phyloP scores from a whole-genome alignment of 2,329 filamentous ascomycete genomes.

The Ceratocystis alfenasii region DNA sequence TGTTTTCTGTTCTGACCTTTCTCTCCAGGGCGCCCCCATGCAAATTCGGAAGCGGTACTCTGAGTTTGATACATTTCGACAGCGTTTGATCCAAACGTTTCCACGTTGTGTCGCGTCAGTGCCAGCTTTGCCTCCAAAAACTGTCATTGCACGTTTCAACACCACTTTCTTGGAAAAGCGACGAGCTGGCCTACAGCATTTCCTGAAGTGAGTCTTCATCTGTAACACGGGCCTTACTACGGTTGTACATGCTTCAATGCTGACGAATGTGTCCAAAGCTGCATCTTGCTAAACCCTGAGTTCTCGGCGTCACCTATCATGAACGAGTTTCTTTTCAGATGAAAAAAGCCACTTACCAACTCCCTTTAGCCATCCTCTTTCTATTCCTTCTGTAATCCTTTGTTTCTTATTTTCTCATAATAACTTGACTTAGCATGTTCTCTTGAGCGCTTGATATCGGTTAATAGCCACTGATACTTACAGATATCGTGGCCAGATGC shows the following conservation, averaged over 20 bases:
- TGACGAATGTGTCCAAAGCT: slow-evolving; percentile 40
- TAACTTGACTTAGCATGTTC: not conserved
- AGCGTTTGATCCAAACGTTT: slow-evolving; percentile 64
- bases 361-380: not conserved
- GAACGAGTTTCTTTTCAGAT: slow-evolving; percentile 76
- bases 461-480: not conserved
- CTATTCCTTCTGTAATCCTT: not conserved
- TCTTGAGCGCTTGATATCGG: not conserved
- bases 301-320: slow-evolving; percentile 84
- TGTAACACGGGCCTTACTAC: too few relatives aligned
- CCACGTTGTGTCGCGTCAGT: slow-evolving; percentile 75
- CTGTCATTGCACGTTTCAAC: slow-evolving; percentile 73
- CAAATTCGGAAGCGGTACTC: slow-evolving; percentile 68
- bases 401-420: not conserved
- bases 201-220: slow-evolving; percentile 60
- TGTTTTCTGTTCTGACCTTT: not conserved
- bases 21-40: slow-evolving; percentile 46
- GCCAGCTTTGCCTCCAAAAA: slow-evolving; percentile 83
- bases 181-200: slow-evolving; percentile 74
- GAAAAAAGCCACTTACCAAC: slow-evolving; percentile 24
- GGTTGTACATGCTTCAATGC: not conserved
- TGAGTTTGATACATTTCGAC: slow-evolving; percentile 76
- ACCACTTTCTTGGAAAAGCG: slow-evolving; percentile 77
- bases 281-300: slow-evolving; percentile 82
- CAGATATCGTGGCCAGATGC: not conserved